Evolutionary conservation across 2,329 filamentous ascomycete genomes (phyloP), one percentile per base, ranked within the genome.

Genomic region (Gaeumannomyces tritici): DNA sequence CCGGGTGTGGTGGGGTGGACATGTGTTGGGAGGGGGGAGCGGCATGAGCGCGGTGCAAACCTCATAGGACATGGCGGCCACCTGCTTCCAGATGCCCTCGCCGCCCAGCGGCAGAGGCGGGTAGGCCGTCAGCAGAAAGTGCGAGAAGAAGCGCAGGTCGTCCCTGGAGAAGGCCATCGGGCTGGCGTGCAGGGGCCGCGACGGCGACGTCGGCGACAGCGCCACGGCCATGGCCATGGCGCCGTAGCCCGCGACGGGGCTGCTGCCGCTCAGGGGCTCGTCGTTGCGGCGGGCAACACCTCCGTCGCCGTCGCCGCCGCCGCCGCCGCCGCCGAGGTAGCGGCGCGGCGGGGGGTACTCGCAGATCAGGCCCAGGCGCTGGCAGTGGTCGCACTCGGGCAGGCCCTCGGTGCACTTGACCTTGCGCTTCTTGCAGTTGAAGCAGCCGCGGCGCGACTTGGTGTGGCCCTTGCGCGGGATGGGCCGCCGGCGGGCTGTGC

Each of bases 81-180:
- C 72, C 28, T 71, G 66, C 57, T 69, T 71, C 76, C 76, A 78
- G 0, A 77, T 67, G 6, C 64, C 63, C 27, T 71, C 71, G 0
- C 74, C 74, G 55, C 70, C 70, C 13, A 77, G 68, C 1, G 76
- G 76, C 0, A 77, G 61, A 2, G 75, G 69, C 8, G 76, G 76
- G 61, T 77, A 77, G 2, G 80, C 79, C 9, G 75, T 70, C 6
- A 78, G 70, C 11, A 83, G 65, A 65, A 82, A 83, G 65, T 83
- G 80, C 61, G 81, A 78, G 65, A 83, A 83, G 69, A 81, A 80
- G 26, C 78, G 74, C 69, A 83, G 73, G 62, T 83, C 80, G 42
- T 77, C 70, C 21, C 73, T 67, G 42, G 72, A 73, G 64, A 80
- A 81, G 28, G 66, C 63, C 2, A 65, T 68, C 13, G 68, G 63